phyloP scores from a whole-genome alignment of 441 rosid species.

The Syzygium malaccense region DNA sequence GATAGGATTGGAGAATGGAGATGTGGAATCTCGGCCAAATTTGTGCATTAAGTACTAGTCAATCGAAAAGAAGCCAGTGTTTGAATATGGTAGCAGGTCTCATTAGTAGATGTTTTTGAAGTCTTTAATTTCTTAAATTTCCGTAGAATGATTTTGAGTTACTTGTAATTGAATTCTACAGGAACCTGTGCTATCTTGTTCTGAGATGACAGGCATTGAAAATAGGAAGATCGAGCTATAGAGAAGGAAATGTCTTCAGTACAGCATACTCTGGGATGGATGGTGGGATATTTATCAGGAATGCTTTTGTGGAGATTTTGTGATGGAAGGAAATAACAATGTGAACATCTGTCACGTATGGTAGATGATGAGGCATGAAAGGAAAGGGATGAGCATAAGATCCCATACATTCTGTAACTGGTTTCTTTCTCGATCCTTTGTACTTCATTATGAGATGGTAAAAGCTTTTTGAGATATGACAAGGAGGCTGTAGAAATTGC shows the following conservation, averaged over 20 bases:
- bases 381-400: background rate
- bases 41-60: background rate
- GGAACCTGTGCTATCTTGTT: slow-evolving; percentile 37
- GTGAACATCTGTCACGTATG: background rate
- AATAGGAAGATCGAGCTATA: slow-evolving; percentile 5
- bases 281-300: background rate
- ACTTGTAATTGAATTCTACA: slow-evolving; percentile 5
- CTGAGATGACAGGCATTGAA: slow-evolving; percentile 18
- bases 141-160: background rate
- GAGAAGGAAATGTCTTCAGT: background rate
- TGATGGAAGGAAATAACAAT: background rate
- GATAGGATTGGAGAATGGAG: background rate
- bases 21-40: background rate
- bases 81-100: background rate
- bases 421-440: background rate
- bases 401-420: background rate
- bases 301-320: background rate
- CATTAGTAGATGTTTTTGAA: background rate
- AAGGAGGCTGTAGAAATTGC: background rate
- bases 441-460: background rate
- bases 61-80: background rate
- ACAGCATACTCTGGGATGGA: background rate
- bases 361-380: background rate
- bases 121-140: background rate
- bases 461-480: background rate